Base-by-base conservation (phyloP, 306 rosid species). In the Comarum palustre region DNA sequence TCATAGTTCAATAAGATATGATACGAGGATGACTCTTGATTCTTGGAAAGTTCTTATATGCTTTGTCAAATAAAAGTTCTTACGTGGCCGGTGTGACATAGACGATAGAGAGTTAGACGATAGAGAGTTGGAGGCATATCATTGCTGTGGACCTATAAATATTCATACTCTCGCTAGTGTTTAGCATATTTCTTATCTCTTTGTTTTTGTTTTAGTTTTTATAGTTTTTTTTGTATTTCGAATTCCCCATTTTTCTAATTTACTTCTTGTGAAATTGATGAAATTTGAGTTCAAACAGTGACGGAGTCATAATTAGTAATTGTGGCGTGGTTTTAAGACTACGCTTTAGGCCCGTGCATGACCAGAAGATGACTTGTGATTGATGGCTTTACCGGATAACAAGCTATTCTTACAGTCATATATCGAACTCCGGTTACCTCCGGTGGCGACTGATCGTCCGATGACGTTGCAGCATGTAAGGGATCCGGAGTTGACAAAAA, bases 41-140 rank as follows among this genome's bases (percentile, higher is more conserved):
- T 13, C 50, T 45, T 45, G 50, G 50, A 45, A 45, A 45, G 55
- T 17, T 22, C 55, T 14, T 45, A 4, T 12, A 11, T 45, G 50
- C 17, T 45, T 13, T 45, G n/a, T n/a, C n/a, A n/a, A 45, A 11
- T 19, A 14, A 45, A 45, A 45, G 3, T 45, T 45, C 31, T 57
- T 51, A n/a, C 25, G 62, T 57, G 17, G 34, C n/a, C n/a, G n/a
- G n/a, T 57, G 34, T 57, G 62, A 11, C 32, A 57, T 57, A 11
- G 16, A 9, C 36, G 60, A 47, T 16, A 4, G 36, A 34, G 4
- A n/a, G n/a, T n/a, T n/a, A n/a, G n/a, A n/a, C n/a, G n/a, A n/a
- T n/a, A n/a, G n/a, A 41, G 60, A 48, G 10, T 68, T 10, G 50
- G 72, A 20, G 29, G 15, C 73, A 29, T 19, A 69, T 69, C 73